Base-by-base conservation (phyloP, 176 grass and related monocot species). In the Phoenix roebelenii region DNA sequence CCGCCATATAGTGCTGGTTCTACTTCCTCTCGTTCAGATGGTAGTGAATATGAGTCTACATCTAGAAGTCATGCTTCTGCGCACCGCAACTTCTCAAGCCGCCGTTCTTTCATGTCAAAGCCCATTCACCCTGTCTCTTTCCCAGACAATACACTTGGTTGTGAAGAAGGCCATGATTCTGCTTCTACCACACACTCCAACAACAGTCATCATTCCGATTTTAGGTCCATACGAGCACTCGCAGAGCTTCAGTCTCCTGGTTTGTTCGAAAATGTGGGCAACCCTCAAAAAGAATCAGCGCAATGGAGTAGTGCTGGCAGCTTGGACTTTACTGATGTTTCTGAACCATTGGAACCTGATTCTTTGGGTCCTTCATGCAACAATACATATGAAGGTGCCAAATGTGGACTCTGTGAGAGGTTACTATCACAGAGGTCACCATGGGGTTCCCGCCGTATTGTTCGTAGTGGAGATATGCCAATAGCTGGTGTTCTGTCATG, bases 51-150 rank as follows among this genome's bases (percentile, higher is more conserved):
- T 26, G 85, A 95, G n/a, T 67, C 72, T 64, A 61, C 72, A 28
- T 79, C 72, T 64, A 88, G 77, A 74, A 69, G 59, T 60, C 76
- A 72, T 54, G 66, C 68, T 39, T 82, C 75, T 39, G 76, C 77
- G 1, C 78, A 70, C 54, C 70, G 66, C 73, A 79, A 80, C 72
- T 73, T 77, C 57, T 64, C 75, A 19, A 82, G 29, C 56, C 75
- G 60, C n/a, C 81, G 72, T 19, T 85, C 78, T 67, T 95, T 95
- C 64, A 75, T 85, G 16, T 79, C 89, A 68, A 94, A 82, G 69
- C 74, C 84, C 54, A 65, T 92, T 56, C 80, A 84, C 49, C 83
- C 88, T 67, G 58, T 92, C 10, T 75, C 80, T 16, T 80, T 92
- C 56, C 77, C 73, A 19, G 80, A 92, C 50, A 76, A 84, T 28